Conservation (phyloP, 202 grass and related monocot genomes). For the Digitaria exilis region DNA sequence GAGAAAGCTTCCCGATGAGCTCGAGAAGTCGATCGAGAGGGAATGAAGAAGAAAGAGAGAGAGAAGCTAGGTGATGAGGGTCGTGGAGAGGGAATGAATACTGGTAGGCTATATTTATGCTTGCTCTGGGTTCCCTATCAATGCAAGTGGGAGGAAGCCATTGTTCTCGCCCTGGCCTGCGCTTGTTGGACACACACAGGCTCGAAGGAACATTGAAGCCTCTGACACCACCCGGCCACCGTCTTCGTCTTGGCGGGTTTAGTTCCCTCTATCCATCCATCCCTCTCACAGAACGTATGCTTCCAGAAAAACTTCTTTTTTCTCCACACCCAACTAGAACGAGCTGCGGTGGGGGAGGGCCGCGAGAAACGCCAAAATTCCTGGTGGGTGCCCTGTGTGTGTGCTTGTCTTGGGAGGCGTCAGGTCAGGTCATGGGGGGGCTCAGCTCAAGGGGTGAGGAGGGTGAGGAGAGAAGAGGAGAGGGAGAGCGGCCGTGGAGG, state of each 20-base stretch:
- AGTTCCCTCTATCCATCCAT: no score
- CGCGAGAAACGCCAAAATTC: slow-evolving; percentile 40
- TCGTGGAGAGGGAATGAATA: slow-evolving; percentile 28
- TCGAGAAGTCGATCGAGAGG: no score
- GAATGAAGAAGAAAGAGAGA: neutral
- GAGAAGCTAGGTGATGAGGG: neutral
- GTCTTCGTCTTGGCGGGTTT: slow-evolving; percentile 36
- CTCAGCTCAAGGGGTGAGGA: no score
- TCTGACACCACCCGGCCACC: slow-evolving; percentile 49
- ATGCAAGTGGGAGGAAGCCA: slow-evolving; percentile 54
- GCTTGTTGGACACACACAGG: slow-evolving; percentile 27
- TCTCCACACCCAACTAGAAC: no score
- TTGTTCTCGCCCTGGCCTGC: slow-evolving; percentile 40
- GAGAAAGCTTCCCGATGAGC: slow-evolving; percentile 16
- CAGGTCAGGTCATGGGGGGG: neutral
- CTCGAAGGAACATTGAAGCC: slow-evolving; percentile 45
- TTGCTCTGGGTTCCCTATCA: slow-evolving; percentile 40
- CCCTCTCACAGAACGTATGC: no score
- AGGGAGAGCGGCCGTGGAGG: slow-evolving; percentile 23
- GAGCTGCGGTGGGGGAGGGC: no score
- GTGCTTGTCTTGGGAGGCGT: slow-evolving; percentile 5
- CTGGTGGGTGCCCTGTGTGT: slow-evolving; percentile 26
- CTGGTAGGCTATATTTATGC: slow-evolving; percentile 43
- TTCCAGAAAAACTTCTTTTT: no score
- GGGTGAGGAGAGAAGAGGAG: no score